Base-by-base conservation (phyloP, 2,329 filamentous ascomycete genomes). In the Hymenoscyphus fraxineus region DNA sequence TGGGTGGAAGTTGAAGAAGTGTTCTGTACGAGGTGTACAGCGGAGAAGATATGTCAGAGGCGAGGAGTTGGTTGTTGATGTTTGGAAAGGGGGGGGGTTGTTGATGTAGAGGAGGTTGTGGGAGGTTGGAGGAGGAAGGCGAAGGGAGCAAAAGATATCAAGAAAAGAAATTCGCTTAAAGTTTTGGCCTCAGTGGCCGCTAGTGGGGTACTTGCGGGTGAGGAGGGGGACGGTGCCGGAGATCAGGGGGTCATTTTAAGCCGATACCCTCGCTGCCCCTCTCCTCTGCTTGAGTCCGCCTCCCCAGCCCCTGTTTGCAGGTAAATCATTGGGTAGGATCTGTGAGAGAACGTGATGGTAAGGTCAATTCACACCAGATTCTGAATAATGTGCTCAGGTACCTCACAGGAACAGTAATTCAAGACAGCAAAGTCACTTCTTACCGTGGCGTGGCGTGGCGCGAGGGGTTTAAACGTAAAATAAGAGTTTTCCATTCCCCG, bases 1-100 rank as follows among this genome's bases (percentile, higher is more conserved):
- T 35, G 44, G 22, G 31, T 55, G 15, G 15, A 56, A 31, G n/a
- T 41, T 6, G 19, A 57, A 44, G 16, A 38, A 62, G 60, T 62
- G 44, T 16, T 27, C 38, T 62, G 60, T 32, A 58, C 60, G 10
- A 38, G 19, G 51, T 35, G 35, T 62, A 62, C 51, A 62, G 51
- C 32, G 19, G 27, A 6, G n/a, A 19, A 44, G 39, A 32, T 62
- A 38, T 27, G 19, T 3, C 22, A 31, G 41, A 47, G 39, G 16
- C n/a, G 44, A 47, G 47, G 47, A 39, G 47, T 39, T 22, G 22
- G 15, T 16, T 13, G 39, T 22, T 12, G 41, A 51, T 60, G 22
- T 54, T 44, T 22, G 32, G n/a, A 15, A 16, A 12, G 32, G 59
- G 5, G 19, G 27, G 6, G 19, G 27, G 44, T 40, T 51, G 38